Evolutionary conservation across 805 yeast species (phyloP).

Genomic region (Wickerhamiella azymoides): DNA sequence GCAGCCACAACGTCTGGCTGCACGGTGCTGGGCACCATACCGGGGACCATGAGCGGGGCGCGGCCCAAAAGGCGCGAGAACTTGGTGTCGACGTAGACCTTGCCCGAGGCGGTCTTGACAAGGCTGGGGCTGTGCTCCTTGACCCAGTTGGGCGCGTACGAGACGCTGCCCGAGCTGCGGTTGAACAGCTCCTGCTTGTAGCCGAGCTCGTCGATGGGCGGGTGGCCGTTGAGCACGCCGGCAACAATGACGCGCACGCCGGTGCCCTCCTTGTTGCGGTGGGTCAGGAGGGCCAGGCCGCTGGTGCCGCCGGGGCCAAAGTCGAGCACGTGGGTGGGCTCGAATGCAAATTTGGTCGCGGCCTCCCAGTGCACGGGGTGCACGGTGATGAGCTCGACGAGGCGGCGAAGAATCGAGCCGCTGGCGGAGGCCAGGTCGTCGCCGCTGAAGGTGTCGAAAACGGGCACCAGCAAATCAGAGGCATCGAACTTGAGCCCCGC

Average conservation of each 20-base stretch:
- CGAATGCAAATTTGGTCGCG: slow-evolving; percentile 51
- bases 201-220: slow-evolving; percentile 74
- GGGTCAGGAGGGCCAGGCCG: slow-evolving; percentile 91
- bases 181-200: slow-evolving; percentile 92
- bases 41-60: slow-evolving; percentile 95
- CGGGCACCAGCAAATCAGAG: slow-evolving; percentile 61
- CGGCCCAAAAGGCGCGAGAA: slow-evolving; percentile 83
- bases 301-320: slow-evolving; percentile 99
- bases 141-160: slow-evolving; percentile 85
- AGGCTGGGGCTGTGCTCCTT: slow-evolving; percentile 76
- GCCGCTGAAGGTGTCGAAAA: slow-evolving; percentile 81
- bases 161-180: slow-evolving; percentile 45
- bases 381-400: slow-evolving; percentile 70
- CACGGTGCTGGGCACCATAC: slow-evolving; percentile 98
- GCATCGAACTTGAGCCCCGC: slow-evolving; percentile 44
- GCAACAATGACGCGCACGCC: slow-evolving; percentile 92
- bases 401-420: slow-evolving; percentile 50
- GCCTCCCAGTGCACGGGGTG: slow-evolving; percentile 90
- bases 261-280: slow-evolving; percentile 96
- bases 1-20: slow-evolving; percentile 90
- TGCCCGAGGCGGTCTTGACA: slow-evolving; percentile 48
- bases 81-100: slow-evolving; percentile 81
- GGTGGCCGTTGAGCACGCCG: slow-evolving; percentile 64
- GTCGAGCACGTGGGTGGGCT: slow-evolving; percentile 80
- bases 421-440: slow-evolving; percentile 51